A percentile compares a stretch with the other conserved stretches of the same genome.
Evolutionary conservation across 1,284 basidiomycete species (phyloP).

Genomic region (Tylopilus sp.): DNA sequence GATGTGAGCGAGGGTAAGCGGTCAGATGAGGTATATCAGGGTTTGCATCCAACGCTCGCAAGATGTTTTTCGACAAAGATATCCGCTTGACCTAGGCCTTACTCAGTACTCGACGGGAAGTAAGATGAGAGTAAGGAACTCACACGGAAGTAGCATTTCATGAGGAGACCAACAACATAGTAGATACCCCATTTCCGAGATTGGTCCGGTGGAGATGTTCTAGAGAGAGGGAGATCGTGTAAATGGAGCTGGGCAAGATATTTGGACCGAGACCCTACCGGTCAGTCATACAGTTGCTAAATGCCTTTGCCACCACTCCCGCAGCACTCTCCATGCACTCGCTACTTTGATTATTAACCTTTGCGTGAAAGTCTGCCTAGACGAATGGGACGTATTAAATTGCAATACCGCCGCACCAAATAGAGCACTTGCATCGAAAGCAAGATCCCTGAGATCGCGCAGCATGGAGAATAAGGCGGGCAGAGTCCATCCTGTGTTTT

Average conservation of each 20-base stretch:
- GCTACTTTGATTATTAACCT: conserved; percentile 54
- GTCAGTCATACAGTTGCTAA: conserved; percentile 87
- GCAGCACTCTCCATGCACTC: conserved; percentile 91
- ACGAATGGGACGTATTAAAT: conserved; percentile 5
- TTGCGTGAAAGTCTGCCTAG: conserved; percentile 67
- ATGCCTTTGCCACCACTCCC: conserved; percentile 86
- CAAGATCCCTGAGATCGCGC: conserved; percentile 76
- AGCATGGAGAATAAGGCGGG: conserved; percentile 77
- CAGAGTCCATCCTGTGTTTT: conserved; percentile 79
- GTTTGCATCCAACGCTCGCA: conserved; percentile 85
- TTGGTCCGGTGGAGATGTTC: conserved; percentile 63
- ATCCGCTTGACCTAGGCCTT: conserved; percentile 76
- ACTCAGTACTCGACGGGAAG: not conserved
- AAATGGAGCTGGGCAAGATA: not conserved
- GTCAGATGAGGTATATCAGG: conserved; percentile 77
- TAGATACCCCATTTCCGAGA: conserved; percentile 95
- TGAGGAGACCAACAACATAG: conserved; percentile 85
- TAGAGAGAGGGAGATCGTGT: conserved; percentile 23
- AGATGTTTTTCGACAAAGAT: conserved; percentile 87
- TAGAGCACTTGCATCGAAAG: conserved; percentile 56
- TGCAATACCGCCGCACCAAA: not conserved
- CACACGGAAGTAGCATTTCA: conserved; percentile 95
- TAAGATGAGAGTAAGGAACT: conserved; percentile 26
- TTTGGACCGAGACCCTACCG: conserved; percentile 47
- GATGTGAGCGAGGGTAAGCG: conserved; percentile 79